Evolutionary conservation across 306 rosid genomes (phyloP), one percentile per base, ranked within the genome.

Genomic region (Parietaria judaica): DNA sequence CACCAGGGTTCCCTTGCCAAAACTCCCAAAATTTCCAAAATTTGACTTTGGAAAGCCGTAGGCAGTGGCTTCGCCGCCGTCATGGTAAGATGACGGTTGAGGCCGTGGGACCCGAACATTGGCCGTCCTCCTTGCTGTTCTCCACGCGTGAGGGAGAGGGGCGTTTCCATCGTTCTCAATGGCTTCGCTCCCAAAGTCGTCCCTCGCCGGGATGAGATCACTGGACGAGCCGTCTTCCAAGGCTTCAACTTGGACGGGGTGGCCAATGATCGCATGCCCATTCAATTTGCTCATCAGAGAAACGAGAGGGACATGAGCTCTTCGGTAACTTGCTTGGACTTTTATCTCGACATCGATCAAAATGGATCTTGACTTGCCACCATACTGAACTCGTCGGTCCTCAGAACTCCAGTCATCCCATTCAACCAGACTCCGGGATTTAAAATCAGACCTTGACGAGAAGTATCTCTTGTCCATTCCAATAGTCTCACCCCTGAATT

Each of bases 101-200:
- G 95, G 88, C 36, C 95, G 96, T 4, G 96, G 99, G 61, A 92
- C 86, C 51, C 96, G 94, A 38, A 84, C 66, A 54, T 86, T 88
- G 14, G 99, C 96, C 11, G 99, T 88, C 73, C 99, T 86, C 86
- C 99, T 82, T 11, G 99, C 99, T 17, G 96, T 92, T 66, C 90
- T 86, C 99, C 99, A 92, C 72, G 95, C 88, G 8, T 84, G 95
- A 60, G 91, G 94, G 76, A 88, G 90, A 58, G 81, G 66, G 43
- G 88, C 61, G 56, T 66, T 76, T 68, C 86, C 88, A 54, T 86
- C 89, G 64, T 68, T 65, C 59, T 87, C 92, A 63, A 70, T 60
- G 13, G 77, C 76, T 60, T 77, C 86, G n/a, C 76, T 77, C 54
- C 77, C 79, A 51, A 60, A 79, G 69, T 84, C 76, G 66, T 86